A percentile compares a stretch with the other conserved stretches of the same genome.
phyloP scores from a whole-genome alignment of 2,329 filamentous ascomycete species.

The Xylariaceae sp. region DNA sequence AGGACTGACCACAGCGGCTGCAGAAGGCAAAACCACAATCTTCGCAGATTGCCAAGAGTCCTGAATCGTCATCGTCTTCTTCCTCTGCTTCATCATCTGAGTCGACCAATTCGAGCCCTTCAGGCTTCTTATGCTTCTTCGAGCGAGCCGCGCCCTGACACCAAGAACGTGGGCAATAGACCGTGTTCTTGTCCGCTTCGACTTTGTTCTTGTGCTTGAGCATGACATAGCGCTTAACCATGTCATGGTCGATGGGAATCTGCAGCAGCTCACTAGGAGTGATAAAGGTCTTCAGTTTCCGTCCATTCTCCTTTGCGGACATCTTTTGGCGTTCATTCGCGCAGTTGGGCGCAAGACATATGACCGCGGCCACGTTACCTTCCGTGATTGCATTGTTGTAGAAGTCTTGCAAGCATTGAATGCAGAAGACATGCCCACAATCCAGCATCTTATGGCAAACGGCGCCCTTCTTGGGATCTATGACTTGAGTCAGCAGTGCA shows the following conservation, averaged over 20 bases:
- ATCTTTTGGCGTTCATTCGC: slow-evolving; percentile 53
- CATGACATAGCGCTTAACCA: slow-evolving; percentile 78
- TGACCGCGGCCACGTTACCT: slow-evolving; percentile 73
- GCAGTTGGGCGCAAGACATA: slow-evolving; percentile 75
- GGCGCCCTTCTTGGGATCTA: slow-evolving; percentile 82
- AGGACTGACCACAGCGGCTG: slow-evolving; percentile 61
- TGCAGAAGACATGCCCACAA: slow-evolving; percentile 89
- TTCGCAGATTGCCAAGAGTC: slow-evolving; percentile 77
- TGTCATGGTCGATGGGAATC: slow-evolving; percentile 64
- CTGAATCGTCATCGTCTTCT: slow-evolving; percentile 42
- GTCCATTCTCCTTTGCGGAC: slow-evolving; percentile 38
- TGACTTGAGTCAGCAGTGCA: slow-evolving; percentile 19
- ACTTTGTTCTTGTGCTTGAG: slow-evolving; percentile 90
- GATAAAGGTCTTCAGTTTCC: slow-evolving; percentile 62
- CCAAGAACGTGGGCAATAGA: slow-evolving; percentile 90
- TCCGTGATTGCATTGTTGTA: slow-evolving; percentile 84
- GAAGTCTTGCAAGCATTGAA: slow-evolving; percentile 80
- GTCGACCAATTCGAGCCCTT: slow-evolving; percentile 57
- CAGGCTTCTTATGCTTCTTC: slow-evolving; percentile 65
- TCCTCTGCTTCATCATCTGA: slow-evolving; percentile 53
- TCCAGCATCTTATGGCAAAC: slow-evolving; percentile 75
- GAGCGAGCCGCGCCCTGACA: slow-evolving; percentile 84
- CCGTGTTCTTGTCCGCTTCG: slow-evolving; percentile 83
- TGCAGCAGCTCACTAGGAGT: slow-evolving; percentile 79
- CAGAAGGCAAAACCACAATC: slow-evolving; percentile 91